A percentile compares a stretch with the other conserved stretches of the same genome.
phyloP scores from a whole-genome alignment of 2,329 filamentous ascomycete species.

The Aspergillus puulaauensis region DNA sequence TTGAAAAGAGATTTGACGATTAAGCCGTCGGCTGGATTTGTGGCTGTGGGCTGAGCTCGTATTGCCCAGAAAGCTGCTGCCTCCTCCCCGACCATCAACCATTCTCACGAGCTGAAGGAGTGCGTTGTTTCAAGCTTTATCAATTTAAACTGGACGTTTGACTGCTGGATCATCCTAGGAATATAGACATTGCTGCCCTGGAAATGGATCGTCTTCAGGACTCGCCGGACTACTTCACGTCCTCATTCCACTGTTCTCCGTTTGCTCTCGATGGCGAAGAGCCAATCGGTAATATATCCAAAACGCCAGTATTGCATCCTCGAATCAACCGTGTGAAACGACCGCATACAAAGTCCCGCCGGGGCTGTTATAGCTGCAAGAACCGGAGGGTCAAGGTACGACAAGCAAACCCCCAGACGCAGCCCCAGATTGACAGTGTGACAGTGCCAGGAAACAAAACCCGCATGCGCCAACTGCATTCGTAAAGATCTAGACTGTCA shows the following conservation, averaged over 20 bases:
- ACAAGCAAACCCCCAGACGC: too few species aligned
- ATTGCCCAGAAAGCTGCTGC: too few species aligned
- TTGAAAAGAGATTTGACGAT: too few species aligned
- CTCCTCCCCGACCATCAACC: too few species aligned
- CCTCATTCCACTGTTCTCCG: not conserved
- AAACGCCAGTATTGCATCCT: not conserved
- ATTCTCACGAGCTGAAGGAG: too few species aligned
- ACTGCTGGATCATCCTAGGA: too few species aligned
- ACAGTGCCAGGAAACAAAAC: conserved; percentile 40
- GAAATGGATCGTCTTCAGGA: not conserved
- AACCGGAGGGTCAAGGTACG: conserved; percentile 49
- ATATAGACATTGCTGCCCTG: not conserved
- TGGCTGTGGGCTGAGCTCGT: too few species aligned
- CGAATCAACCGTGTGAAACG: conserved; percentile 9
- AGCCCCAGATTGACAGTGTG: not conserved
- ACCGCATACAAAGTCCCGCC: conserved; percentile 42
- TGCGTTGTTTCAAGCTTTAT: too few species aligned
- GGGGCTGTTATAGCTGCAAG: conserved; percentile 44
- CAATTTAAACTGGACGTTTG: too few species aligned
- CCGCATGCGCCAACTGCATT: conserved; percentile 38
- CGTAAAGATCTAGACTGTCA: conserved; percentile 32
- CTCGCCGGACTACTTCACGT: not conserved
- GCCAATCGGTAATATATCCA: not conserved
- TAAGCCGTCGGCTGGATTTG: too few species aligned
- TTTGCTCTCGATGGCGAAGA: not conserved